Base-by-base conservation (phyloP, 2,329 filamentous ascomycete species). In the Lasiodiplodia theobromae region DNA sequence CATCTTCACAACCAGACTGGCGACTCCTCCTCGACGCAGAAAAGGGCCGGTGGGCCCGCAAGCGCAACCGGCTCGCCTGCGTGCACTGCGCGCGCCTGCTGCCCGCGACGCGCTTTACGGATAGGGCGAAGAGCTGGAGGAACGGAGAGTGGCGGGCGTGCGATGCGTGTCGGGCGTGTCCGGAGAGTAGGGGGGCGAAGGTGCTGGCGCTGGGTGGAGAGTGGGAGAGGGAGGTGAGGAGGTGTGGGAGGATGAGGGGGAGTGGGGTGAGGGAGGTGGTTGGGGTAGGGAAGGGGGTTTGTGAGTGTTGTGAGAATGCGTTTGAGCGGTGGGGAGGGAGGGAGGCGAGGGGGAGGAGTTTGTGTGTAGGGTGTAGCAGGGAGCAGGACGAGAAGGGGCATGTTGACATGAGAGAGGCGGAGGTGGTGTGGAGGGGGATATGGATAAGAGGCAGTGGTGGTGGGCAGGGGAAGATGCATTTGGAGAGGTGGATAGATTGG, bases 61-160 rank as follows among this genome's bases (percentile, higher is more conserved):
- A n/a, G 23, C 44, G 23, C 58, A 63, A 63, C 40, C 58, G 58
- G 16, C 58, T 63, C 3, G 38, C 40, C 0, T 63, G 58, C 58
- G 44, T 34, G 18, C 16, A 3, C 25, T 63, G 58, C 58, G 58
- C 40, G 34, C 58, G 44, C 40, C 38, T 63, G 23, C 40, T n/a
- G 16, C 58, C 28, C 16, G 58, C 58, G 18, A 10, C 58, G 40
- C 58, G 58, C 25, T 63, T 63, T 40, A 34, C 58, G 12, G 58
- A 63, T 25, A 4, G 5, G 12, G 23, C 49, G 16, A 63, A 63
- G 57, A 18, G 4, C 11, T 1, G 21, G 3, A 16, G 4, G 21
- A 18, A 10, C 10, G 1, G 14, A 14, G 40, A 6, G 49, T 23
- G 49, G n/a, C 49, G 49, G n/a, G n/a, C 49, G 40, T 44, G 40